Evolutionary conservation across 345 rosid species (phyloP), one percentile per base, ranked within the genome.

Genomic region (Salix suchowensis): DNA sequence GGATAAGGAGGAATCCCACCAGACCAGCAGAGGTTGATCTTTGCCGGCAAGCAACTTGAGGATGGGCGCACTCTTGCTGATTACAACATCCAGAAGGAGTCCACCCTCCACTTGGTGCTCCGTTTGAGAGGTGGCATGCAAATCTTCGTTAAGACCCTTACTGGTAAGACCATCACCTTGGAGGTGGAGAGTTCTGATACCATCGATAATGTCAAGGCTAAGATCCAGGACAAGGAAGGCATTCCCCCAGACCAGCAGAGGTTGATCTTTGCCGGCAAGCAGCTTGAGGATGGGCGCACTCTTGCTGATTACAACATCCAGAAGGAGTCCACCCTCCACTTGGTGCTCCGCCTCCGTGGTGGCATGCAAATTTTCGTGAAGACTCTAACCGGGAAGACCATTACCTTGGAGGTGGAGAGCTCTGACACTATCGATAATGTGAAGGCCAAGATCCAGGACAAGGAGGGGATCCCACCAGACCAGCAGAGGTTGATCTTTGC

Each of bases 401-500:
- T 81, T 67, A 84, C 86, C 3, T 7, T 86, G 72, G 87, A 86
- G 75, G 89, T 86, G 28, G 89, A 86, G 72, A 86, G 86, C 65
- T 86, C 89, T 0, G 89, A 86, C 65, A 86, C 89, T 3, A 82
- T 86, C 11, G 89, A 86, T 7, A 84, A 86, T 11, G 89, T 84
- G 40, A 86, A 86, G 71, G 86, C 87, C 0, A 86, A 86, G 72
- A 86, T 86, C 72, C 89, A 85, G 74, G 89, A 87, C 60, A 87
- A 87, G 84, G 87, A 87, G 61, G 89, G 88, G 0, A 87, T 87
- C 46, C 87, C 89, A 0, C 88, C 88, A 0, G 89, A 87, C 50
- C 89, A 87, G 72, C 89, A 87, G 76, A 81, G 88, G 78, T 60
- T 87, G 46, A 87, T 87, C 52, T 87, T 87, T 2, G 89, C 88